phyloP scores from a whole-genome alignment of 768 basidiomycete genomes.

The Lactarius vividus region DNA sequence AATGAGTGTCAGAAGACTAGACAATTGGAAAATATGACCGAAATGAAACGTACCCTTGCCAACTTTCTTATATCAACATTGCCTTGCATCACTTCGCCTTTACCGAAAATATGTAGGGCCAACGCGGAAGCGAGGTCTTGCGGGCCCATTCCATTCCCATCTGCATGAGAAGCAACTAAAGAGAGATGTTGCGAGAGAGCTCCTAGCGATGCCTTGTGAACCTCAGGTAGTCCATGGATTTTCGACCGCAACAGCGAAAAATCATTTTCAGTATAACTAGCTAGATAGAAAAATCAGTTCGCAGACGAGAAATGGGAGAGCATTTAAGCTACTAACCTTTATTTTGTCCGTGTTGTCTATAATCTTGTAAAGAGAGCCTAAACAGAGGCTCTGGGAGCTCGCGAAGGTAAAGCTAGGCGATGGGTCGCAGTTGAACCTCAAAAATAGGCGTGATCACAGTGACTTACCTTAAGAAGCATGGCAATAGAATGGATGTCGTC shows the following conservation, averaged over 20 bases:
- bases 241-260: slow-evolving; percentile 79
- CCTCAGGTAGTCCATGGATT: slow-evolving; percentile 74
- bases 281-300: slow-evolving; percentile 38
- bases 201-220: slow-evolving; percentile 84
- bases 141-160: slow-evolving; percentile 90
- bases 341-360: slow-evolving; percentile 76
- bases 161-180: slow-evolving; percentile 59
- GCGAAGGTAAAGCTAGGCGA: slow-evolving; percentile 66
- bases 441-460: background rate
- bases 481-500: slow-evolving; percentile 85
- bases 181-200: slow-evolving; percentile 80
- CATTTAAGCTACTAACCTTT: slow-evolving; percentile 47
- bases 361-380: slow-evolving; percentile 75
- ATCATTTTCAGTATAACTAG: slow-evolving; percentile 65
- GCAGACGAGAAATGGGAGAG: background rate
- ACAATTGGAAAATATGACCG: background rate
- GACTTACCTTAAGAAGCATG: slow-evolving; percentile 75
- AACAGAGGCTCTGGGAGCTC: slow-evolving; percentile 93
- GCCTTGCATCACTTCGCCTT: slow-evolving; percentile 82
- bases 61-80: slow-evolving; percentile 73
- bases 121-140: slow-evolving; percentile 92
- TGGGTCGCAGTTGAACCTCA: background rate
- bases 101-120: slow-evolving; percentile 84
- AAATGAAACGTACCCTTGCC: slow-evolving; percentile 53
- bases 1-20: background rate